These are phyloP conservation scores for Nicotiana knightiana DNA, from an alignment of 257 asterid genomes.

Conservation along the genomic window DNA sequence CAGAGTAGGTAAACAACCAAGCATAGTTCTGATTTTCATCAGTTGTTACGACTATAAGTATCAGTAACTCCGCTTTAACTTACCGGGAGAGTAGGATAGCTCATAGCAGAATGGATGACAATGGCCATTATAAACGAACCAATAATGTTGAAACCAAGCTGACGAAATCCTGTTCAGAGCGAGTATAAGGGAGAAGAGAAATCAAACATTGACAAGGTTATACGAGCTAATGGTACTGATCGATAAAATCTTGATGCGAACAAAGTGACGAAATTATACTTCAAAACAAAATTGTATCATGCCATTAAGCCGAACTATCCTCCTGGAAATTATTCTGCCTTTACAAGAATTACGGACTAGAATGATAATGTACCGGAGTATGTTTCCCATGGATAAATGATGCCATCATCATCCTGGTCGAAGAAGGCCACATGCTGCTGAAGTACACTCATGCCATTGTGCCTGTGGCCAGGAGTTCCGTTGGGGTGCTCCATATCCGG, in stretches of 20 bases:
- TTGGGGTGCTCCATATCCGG: constrained; percentile 70
- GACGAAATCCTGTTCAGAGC: constrained; percentile 43
- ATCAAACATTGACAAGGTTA: not conserved
- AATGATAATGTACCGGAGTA: constrained; percentile 24
- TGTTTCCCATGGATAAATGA: constrained; percentile 77
- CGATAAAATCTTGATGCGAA: not conserved
- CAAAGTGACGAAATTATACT: not conserved
- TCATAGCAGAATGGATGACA: constrained; percentile 43
- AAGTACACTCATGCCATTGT: constrained; percentile 57
- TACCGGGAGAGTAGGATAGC: constrained; percentile 77
- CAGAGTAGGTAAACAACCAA: not conserved
- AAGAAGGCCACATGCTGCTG: constrained; percentile 86
- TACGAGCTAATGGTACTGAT: not conserved
- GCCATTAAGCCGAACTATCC: not conserved
- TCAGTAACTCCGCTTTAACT: constrained; percentile 11
- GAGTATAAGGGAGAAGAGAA: not conserved
- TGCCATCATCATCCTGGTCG: constrained; percentile 72
- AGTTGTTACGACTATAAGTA: not conserved
- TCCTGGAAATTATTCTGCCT: not conserved
- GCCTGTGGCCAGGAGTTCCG: constrained; percentile 66
- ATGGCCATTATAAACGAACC: constrained; percentile 43
- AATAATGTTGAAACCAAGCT: constrained; percentile 63
- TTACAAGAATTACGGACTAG: not conserved
- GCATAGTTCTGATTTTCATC: not conserved
- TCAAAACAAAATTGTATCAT: no score